Base-by-base conservation (phyloP, 352 stramenopile species). In the Pythium grandisporangium region DNA sequence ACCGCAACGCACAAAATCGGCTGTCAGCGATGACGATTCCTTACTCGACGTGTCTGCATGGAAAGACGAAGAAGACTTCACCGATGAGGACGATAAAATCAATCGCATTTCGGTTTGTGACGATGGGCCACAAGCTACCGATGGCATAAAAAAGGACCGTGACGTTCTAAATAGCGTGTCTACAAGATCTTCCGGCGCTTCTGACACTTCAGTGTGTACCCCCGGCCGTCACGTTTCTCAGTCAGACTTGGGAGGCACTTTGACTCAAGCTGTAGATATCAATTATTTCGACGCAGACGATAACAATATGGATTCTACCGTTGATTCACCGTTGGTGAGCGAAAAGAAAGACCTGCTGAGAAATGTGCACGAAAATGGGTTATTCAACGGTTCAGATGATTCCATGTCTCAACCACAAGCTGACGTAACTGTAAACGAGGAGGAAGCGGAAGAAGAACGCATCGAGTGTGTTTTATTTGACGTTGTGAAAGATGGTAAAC, bases 401-500 rank as follows among this genome's bases (percentile, higher is more conserved):
- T n/a, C n/a, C n/a, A n/a, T n/a, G n/a, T n/a, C n/a, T n/a, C n/a
- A n/a, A n/a, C 16, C 14, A 25, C 27, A 55, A 7, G 17, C 7
- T 30, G 19, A 16, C n/a, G n/a, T n/a, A n/a, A n/a, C n/a, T 13
- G 4, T 6, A 12, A 39, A 54, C 16, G 42, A 63, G 21, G 55
- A 69, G 19, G 53, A 71, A 23, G 57, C 63, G n/a, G 56, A 64
- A 5, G 61, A 75, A 44, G 59, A 76, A 30, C 30, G 41, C 1
- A 37, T 68, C 2, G 67, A 85, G 3, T 70, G 48, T 8, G 32
- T 63, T 16, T 42, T 81, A 1, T 44, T 70, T 22, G 68, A 84
- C 10, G 42, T 85, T 17, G 58, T 56, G 30, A 84, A 74, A 53
- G 68, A 76, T 17, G 52, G 55, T 5, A 88, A 84, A 33, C 55